phyloP scores from a whole-genome alignment of 73 alveolate species.

The Tetrahymena elliotti region DNA sequence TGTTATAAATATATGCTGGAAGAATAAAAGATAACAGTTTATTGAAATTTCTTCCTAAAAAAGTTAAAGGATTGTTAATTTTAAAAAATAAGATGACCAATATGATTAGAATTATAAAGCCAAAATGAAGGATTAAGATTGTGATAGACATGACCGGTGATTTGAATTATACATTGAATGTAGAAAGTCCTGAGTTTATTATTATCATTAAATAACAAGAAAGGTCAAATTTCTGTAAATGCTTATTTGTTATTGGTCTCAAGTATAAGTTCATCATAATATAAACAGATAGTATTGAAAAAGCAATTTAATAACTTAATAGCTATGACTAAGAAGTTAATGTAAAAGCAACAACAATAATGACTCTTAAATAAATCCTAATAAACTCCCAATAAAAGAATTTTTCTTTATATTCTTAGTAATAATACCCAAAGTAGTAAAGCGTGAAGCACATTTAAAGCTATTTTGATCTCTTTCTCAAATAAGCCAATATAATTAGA shows the following conservation, averaged over 20 bases:
- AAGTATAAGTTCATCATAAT: background rate
- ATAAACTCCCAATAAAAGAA: background rate
- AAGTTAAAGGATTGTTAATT: background rate
- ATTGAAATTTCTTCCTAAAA: background rate
- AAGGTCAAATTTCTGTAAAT: background rate
- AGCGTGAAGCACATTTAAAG: background rate
- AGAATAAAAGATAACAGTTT: background rate
- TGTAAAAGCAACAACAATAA: background rate
- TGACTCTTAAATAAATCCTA: background rate
- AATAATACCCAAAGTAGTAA: background rate
- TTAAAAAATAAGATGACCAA: background rate
- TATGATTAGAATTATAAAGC: background rate
- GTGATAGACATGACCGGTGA: background rate
- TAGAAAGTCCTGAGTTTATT: background rate
- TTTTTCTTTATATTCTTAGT: background rate
- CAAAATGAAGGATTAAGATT: background rate
- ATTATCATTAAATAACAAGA: background rate
- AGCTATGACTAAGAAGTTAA: background rate
- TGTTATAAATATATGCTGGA: background rate
- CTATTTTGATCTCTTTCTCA: background rate
- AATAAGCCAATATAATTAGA: background rate
- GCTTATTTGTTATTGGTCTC: background rate
- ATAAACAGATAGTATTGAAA: background rate
- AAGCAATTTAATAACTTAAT: background rate
- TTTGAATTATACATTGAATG: background rate